Evolutionary conservation across 2,329 filamentous ascomycete genomes (phyloP), one percentile per base, ranked within the genome.

Genomic region (Arachnomyces sp.): DNA sequence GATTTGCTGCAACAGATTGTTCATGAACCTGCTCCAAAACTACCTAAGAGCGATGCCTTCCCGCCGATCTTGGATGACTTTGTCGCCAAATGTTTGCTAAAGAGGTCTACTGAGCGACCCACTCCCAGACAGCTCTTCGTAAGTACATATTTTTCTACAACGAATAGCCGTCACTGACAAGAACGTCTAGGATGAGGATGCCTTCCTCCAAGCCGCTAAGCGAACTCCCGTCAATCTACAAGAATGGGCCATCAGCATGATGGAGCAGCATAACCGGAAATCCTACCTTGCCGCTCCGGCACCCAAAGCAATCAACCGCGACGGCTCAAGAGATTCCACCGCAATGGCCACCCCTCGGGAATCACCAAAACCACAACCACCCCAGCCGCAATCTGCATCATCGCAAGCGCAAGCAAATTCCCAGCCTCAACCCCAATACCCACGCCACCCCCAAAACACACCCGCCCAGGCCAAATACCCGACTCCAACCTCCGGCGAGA

Each of bases 41-140:
- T 98, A 38, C 92, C 92, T 31, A 94, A 95, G 77, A 95, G 89
- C 57, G 92, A 96, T 59, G 92, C 92, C 2, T 98, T 98, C 72
- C 92, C 92, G 1, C 78, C 80, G 18, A 96, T 96, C 48, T 68
- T 98, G 34, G 90, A 96, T 54, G 88, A 96, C 50, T 95, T 96
- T 79, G 90, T 96, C 43, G 88, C 92, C 50, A 95, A 93, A 63
- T 98, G 92, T 66, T 69, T 98, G 50, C 81, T 82, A 62, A 98
- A 98, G 69, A 80, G 85, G 46, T 86, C 92, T 0, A 85, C 89
- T 44, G 79, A 86, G 57, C 80, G 92, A 38, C 92, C 90, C 38
- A 96, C 92, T 4, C 92, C 92, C 7, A 83, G 90, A 54, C 87
- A 96, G 53, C 80, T 98, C 45, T 95, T 86, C 66, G 87, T 94